Conservation (phyloP, 768 basidiomycete species). For the Lyophyllum shimeji region DNA sequence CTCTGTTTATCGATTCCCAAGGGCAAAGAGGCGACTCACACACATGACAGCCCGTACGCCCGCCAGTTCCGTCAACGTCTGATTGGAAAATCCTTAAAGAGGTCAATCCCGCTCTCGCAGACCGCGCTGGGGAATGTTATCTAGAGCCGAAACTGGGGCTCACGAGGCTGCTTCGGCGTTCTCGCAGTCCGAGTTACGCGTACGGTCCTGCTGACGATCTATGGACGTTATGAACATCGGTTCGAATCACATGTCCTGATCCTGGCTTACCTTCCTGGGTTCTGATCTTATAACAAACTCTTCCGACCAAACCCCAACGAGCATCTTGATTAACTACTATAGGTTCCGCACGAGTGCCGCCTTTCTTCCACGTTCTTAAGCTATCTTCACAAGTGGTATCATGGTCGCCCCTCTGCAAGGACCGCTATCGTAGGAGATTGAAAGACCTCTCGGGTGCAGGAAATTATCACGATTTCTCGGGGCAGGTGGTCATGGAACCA, state of each 20-base stretch:
- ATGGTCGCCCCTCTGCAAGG: not conserved
- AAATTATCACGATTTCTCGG: not conserved
- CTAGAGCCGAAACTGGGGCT: not conserved
- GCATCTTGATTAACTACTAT: not conserved
- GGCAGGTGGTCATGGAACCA: not conserved
- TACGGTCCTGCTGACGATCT: not conserved
- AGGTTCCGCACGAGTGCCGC: not conserved
- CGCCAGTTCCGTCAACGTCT: slow-evolving; percentile 5
- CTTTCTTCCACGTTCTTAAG: not conserved
- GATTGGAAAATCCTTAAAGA: slow-evolving; percentile 6
- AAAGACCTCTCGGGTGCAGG: not conserved
- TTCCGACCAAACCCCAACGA: not conserved
- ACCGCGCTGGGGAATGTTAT: not conserved
- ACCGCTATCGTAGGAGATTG: not conserved
- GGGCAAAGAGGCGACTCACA: slow-evolving; percentile 4
- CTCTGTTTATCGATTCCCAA: slow-evolving; percentile 4
- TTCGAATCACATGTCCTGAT: not conserved
- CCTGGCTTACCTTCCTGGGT: not conserved
- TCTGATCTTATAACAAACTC: not conserved
- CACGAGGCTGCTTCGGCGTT: not conserved
- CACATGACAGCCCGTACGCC: slow-evolving; percentile 9
- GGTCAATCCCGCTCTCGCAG: not conserved
- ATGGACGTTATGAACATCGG: not conserved
- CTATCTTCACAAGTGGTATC: not conserved
- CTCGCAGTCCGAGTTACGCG: not conserved